Evolutionary conservation across 306 rosid genomes (phyloP).

Genomic region (Hippophae rhamnoides): DNA sequence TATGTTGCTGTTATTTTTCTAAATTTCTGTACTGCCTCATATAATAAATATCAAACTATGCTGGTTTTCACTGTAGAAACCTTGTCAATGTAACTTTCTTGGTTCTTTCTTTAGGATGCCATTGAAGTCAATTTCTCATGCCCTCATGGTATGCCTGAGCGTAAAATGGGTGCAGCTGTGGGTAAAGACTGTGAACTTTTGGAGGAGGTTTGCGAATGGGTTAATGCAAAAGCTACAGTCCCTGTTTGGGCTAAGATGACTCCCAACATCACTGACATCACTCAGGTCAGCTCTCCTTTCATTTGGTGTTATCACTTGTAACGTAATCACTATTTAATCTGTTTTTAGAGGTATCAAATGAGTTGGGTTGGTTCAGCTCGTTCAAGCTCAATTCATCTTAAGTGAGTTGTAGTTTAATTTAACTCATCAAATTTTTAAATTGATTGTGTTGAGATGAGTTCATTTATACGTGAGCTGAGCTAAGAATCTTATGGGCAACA

Average conservation of each 20-base stretch:
- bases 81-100: slow-evolving; percentile 17
- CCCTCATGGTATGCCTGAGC: slow-evolving; percentile 98
- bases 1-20: slow-evolving; percentile 30
- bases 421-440: too few relatives aligned
- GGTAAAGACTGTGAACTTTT: slow-evolving; percentile 88
- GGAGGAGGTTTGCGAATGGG: slow-evolving; percentile 95
- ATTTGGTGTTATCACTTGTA: neutral
- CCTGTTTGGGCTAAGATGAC: slow-evolving; percentile 99
- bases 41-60: neutral
- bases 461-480: too few relatives aligned
- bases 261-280: slow-evolving; percentile 87
- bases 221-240: slow-evolving; percentile 82
- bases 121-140: slow-evolving; percentile 86
- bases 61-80: neutral
- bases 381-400: too few relatives aligned
- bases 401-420: too few relatives aligned
- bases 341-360: neutral
- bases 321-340: neutral
- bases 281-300: slow-evolving; percentile 44
- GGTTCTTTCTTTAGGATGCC: slow-evolving; percentile 53
- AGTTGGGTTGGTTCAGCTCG: neutral
- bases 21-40: neutral
- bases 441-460: too few relatives aligned
- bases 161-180: slow-evolving; percentile 95
- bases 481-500: too few relatives aligned